A percentile compares a stretch with the other conserved stretches of the same genome.
Evolutionary conservation across 768 basidiomycete species (phyloP).

Genomic region (Calocybe gangraenosa): DNA sequence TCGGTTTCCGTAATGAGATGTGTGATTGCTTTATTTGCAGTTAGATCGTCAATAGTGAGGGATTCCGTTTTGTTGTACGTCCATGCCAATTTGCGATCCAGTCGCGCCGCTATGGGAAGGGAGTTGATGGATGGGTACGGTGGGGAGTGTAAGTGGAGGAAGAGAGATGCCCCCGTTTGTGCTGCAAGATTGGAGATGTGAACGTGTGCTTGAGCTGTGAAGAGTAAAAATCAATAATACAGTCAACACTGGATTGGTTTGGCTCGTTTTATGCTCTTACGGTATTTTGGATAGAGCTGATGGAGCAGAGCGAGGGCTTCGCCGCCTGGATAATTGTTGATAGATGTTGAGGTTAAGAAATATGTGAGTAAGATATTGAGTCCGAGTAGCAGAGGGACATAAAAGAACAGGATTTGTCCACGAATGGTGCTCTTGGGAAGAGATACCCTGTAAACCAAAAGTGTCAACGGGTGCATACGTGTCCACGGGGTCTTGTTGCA

Average conservation of each 20-base stretch:
- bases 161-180: slow-evolving; percentile 88
- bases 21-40: slow-evolving; percentile 39
- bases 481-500: no score
- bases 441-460: slow-evolving; percentile 31
- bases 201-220: slow-evolving; percentile 38
- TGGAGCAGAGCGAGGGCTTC: slow-evolving; percentile 65
- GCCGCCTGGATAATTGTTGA: slow-evolving; percentile 88
- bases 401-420: slow-evolving; percentile 41
- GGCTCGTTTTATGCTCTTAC: slow-evolving; percentile 2
- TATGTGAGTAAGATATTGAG: slow-evolving; percentile 51
- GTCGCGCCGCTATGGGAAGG: slow-evolving; percentile 10
- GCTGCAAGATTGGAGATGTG: slow-evolving; percentile 84
- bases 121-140: slow-evolving; percentile 36
- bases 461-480: no score
- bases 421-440: slow-evolving; percentile 44
- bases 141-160: slow-evolving; percentile 64
- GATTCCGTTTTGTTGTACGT: slow-evolving; percentile 83
- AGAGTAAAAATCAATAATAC: not conserved
- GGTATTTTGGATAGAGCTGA: slow-evolving; percentile 30
- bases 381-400: slow-evolving; percentile 41
- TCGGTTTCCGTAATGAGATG: slow-evolving; percentile 59
- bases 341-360: slow-evolving; percentile 55
- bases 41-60: slow-evolving; percentile 38
- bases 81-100: slow-evolving; percentile 37
- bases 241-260: not conserved